A percentile compares a stretch with the other conserved stretches of the same genome.
Evolutionary conservation across 192 early-diverging fungal species (phyloP).

Genomic region (Entrophospora sp.): DNA sequence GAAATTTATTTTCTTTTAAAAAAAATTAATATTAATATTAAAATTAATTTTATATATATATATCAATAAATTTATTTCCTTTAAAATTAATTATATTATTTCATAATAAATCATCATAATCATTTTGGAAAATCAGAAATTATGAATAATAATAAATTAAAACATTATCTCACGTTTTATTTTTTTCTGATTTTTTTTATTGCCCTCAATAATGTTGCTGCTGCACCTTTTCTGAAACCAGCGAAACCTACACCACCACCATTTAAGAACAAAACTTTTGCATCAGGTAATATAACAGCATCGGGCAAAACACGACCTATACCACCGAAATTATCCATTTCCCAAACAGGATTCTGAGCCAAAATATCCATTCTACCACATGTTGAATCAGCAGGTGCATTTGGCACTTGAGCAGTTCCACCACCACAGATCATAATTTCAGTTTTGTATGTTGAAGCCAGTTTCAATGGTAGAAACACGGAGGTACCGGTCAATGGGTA

Average conservation of each 20-base stretch:
- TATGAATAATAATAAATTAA: too few species aligned
- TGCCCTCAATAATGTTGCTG: too few species aligned
- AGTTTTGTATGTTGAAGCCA: slow-evolving; percentile 42
- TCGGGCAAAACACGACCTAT: slow-evolving; percentile 46
- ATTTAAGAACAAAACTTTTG: slow-evolving; percentile 47
- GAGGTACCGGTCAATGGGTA: slow-evolving; percentile 52
- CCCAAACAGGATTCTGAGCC: slow-evolving; percentile 36
- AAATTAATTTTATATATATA: too few species aligned
- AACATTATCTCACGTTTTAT: too few species aligned
- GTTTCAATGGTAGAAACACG: slow-evolving; percentile 44
- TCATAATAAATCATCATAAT: too few species aligned
- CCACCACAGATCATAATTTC: slow-evolving; percentile 57
- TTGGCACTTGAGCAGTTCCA: slow-evolving; percentile 18
- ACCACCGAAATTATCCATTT: slow-evolving; percentile 35
- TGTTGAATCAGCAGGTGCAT: slow-evolving; percentile 28
- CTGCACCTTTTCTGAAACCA: too few species aligned
- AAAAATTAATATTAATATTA: too few species aligned
- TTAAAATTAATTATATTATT: too few species aligned
- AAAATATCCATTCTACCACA: slow-evolving; percentile 41
- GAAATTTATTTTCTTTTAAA: too few species aligned
- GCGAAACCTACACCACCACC: slow-evolving; percentile 46
- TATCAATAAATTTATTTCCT: too few species aligned
- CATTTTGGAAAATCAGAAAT: too few species aligned
- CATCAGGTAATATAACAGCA: slow-evolving; percentile 38
- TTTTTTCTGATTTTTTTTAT: too few species aligned